A percentile compares a stretch with the other conserved stretches of the same genome.
Conservation (phyloP, 2,329 filamentous ascomycete species). For the Trichocomaceae sp. region DNA sequence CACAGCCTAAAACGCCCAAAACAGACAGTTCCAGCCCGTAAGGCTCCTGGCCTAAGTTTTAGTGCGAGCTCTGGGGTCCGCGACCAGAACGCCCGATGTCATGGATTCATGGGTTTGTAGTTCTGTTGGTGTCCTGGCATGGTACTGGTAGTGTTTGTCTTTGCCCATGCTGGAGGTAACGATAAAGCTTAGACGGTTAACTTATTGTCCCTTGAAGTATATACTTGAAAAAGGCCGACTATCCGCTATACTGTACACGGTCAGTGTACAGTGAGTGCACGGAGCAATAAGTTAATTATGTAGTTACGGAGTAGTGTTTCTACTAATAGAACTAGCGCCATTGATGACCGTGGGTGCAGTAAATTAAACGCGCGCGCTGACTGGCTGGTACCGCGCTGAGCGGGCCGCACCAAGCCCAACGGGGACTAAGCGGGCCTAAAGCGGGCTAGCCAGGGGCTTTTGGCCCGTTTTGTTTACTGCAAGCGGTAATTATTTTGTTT, state of each 20-base stretch:
- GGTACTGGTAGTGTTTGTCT: background rate
- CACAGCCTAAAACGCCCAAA: background rate
- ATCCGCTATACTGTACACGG: too few species aligned
- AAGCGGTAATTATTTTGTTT: background rate
- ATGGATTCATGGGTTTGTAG: background rate
- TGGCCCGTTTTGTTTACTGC: background rate
- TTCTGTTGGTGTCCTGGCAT: too few species aligned
- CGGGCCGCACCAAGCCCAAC: background rate
- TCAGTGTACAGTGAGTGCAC: too few species aligned
- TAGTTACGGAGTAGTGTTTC: too few species aligned
- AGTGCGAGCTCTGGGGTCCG: background rate
- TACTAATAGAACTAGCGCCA: too few species aligned
- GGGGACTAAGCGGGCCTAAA: background rate
- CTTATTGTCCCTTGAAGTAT: too few species aligned
- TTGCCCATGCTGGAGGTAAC: background rate
- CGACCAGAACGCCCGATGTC: background rate
- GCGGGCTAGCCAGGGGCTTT: conserved; percentile 4
- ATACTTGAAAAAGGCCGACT: too few species aligned
- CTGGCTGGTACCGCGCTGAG: background rate
- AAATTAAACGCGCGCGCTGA: background rate
- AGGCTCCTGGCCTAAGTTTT: background rate
- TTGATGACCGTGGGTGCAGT: background rate
- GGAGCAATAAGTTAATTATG: too few species aligned
- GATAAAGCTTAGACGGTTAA: background rate
- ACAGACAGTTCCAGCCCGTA: background rate